phyloP scores from a whole-genome alignment of 2,329 filamentous ascomycete genomes.

The Fusarium devonianum region DNA sequence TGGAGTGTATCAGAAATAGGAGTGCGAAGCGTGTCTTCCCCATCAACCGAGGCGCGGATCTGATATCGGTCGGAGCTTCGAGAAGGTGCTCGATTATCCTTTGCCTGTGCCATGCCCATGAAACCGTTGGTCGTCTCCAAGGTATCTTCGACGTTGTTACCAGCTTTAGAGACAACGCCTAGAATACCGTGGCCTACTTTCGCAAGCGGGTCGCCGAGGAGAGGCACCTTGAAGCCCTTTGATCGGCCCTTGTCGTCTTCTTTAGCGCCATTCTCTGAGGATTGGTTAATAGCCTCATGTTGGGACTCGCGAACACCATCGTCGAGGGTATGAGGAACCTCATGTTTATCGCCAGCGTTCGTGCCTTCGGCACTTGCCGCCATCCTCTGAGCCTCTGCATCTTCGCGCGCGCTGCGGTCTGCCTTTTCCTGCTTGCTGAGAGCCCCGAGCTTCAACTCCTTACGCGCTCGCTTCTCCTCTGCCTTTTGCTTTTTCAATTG shows the following conservation, averaged over 20 bases:
- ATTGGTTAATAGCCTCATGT: slow-evolving; percentile 25
- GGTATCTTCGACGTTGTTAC: slow-evolving; percentile 58
- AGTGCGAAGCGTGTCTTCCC: slow-evolving; percentile 35
- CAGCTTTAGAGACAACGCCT: slow-evolving; percentile 53
- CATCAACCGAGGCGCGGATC: slow-evolving; percentile 45
- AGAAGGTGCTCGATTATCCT: slow-evolving; percentile 9
- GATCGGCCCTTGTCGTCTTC: slow-evolving; percentile 36
- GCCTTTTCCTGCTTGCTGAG: slow-evolving; percentile 60
- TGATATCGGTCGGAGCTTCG: slow-evolving; percentile 38
- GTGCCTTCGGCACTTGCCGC: slow-evolving; percentile 59
- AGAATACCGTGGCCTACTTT: slow-evolving; percentile 61
- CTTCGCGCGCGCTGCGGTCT: slow-evolving; percentile 56
- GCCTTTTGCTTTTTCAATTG: slow-evolving; percentile 73
- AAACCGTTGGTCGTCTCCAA: slow-evolving; percentile 66
- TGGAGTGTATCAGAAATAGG: slow-evolving; percentile 44
- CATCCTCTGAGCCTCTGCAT: slow-evolving; percentile 58
- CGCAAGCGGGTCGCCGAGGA: slow-evolving; percentile 49
- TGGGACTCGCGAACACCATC: slow-evolving; percentile 53
- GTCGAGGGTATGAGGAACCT: slow-evolving; percentile 60
- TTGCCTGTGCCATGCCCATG: slow-evolving; percentile 30
- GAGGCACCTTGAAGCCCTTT: slow-evolving; percentile 42
- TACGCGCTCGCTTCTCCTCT: slow-evolving; percentile 70
- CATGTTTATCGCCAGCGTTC: slow-evolving; percentile 60
- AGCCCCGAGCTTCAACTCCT: slow-evolving; percentile 55
- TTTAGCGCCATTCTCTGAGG: slow-evolving; percentile 16